These are phyloP conservation scores for Ceratobasidium sp. DNA, from an alignment of 1,284 basidiomycete species.

Conservation along the genomic window DNA sequence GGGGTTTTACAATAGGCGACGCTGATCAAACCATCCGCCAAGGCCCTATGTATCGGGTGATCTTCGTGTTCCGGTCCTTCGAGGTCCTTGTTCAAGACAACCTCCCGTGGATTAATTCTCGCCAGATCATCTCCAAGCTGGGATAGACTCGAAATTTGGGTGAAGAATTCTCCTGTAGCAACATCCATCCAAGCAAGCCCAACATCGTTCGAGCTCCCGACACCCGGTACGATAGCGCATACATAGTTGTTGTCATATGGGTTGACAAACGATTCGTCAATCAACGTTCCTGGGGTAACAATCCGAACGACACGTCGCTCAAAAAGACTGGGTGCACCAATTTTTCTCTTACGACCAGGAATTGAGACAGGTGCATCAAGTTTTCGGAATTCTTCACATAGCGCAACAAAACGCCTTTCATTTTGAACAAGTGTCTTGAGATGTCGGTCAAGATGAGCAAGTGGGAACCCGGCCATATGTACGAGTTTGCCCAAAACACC, in stretches of 20 bases:
- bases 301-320: conserved; percentile 82
- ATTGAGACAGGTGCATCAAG: conserved; percentile 43
- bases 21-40: conserved; percentile 56
- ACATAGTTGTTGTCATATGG: conserved; percentile 88
- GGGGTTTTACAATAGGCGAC: conserved; percentile 41
- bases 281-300: conserved; percentile 89
- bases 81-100: conserved; percentile 69
- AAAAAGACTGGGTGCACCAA: conserved; percentile 56
- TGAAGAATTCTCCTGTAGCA: conserved; percentile 94
- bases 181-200: conserved; percentile 93
- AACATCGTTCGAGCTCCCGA: conserved; percentile 44
- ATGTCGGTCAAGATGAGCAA: conserved; percentile 83
- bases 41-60: conserved; percentile 56
- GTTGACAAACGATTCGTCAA: conserved; percentile 87
- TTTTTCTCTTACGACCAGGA: conserved; percentile 8
- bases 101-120: conserved; percentile 80
- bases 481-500: conserved; percentile 61
- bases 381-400: conserved; percentile 87
- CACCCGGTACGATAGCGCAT: conserved; percentile 61
- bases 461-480: conserved; percentile 88
- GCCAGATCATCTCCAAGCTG: conserved; percentile 82
- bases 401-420: conserved; percentile 81
- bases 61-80: conserved; percentile 45
- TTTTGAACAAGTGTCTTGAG: conserved; percentile 85
- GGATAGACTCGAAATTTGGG: conserved; percentile 63